A percentile compares a stretch with the other conserved stretches of the same genome.
Conservation (phyloP, 192 early-diverging fungal genomes). For the Funneliformis geosporum region DNA sequence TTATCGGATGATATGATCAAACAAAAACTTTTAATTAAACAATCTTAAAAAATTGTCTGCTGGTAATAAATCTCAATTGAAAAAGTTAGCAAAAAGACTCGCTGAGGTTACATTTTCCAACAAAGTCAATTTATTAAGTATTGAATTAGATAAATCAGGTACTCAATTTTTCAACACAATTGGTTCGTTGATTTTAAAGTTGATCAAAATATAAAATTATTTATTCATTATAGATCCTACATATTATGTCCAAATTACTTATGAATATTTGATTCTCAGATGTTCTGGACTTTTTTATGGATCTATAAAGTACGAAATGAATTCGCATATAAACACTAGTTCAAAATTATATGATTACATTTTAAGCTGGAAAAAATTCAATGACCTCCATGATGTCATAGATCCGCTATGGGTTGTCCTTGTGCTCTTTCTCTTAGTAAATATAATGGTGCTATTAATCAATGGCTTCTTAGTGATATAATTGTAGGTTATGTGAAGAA, state of each 20-base stretch:
- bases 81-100: neutral
- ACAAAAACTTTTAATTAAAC: slow-evolving; percentile 14
- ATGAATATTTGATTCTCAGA: neutral
- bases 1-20: slow-evolving; percentile 35
- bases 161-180: neutral
- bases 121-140: slow-evolving; percentile 4
- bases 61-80: neutral
- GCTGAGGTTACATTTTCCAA: slow-evolving; percentile 1
- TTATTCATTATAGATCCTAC: slow-evolving; percentile 22
- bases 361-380: slow-evolving; percentile 26
- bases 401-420: slow-evolving; percentile 30
- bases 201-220: too few relatives aligned
- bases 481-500: slow-evolving; percentile 11
- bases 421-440: slow-evolving; percentile 15
- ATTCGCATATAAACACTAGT: neutral
- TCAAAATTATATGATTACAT: slow-evolving; percentile 1
- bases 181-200: too few relatives aligned
- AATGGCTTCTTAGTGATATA: slow-evolving; percentile 21
- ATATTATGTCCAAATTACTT: neutral
- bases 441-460: neutral
- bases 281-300: neutral
- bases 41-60: slow-evolving; percentile 31
- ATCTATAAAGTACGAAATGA: neutral
- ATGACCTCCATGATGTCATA: neutral
- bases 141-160: slow-evolving; percentile 16